Base-by-base conservation (phyloP, 2,329 filamentous ascomycete genomes). In the Raffaelea arxii region DNA sequence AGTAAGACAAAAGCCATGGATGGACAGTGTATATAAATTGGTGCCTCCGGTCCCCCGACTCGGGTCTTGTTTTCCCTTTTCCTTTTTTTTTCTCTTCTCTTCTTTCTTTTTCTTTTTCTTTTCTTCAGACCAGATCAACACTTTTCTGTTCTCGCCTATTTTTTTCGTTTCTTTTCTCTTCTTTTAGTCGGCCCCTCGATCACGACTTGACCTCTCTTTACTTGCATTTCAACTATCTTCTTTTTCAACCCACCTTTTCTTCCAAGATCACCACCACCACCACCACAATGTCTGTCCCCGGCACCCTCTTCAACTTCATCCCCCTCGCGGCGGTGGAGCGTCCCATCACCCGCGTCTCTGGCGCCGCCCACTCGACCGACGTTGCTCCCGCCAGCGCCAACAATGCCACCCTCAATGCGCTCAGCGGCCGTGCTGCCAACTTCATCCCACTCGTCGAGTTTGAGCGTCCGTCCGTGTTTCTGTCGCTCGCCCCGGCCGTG, bases 401-500 rank as follows among this genome's bases (percentile, higher is more conserved):
- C n/a, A n/a, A n/a, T n/a, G n/a, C n/a, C n/a, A n/a, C n/a, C n/a
- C n/a, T 53, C 18, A 32, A 44, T 25, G 22, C 38, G 16, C 59
- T 59, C 44, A 61, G 57, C 54, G 46, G 49, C 47, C 55, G 55
- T 44, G 48, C 49, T 32, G 52, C 55, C 44, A 50, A 53, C 44
- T 57, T 58, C 43, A 19, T 48, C 12, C 54, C 55, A n/a, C 27
- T 43, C 18, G 40, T 38, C n/a, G 42, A 49, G 30, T 51, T 53
- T 24, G 48, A 48, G 21, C 44, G 39, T n/a, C 51, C 51, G 16
- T 58, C 56, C 36, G 60, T 57, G 53, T 81, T 81, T 66, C 70
- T 81, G 51, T 69, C 71, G 25, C 69, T 81, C 43, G 75, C 74
- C n/a, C 78, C 78, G 36, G 68, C 69, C 55, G 77, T 71, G 25